Evolutionary conservation across 495 filamentous ascomycete genomes (phyloP).

Genomic region (Aspergillus sparsus): DNA sequence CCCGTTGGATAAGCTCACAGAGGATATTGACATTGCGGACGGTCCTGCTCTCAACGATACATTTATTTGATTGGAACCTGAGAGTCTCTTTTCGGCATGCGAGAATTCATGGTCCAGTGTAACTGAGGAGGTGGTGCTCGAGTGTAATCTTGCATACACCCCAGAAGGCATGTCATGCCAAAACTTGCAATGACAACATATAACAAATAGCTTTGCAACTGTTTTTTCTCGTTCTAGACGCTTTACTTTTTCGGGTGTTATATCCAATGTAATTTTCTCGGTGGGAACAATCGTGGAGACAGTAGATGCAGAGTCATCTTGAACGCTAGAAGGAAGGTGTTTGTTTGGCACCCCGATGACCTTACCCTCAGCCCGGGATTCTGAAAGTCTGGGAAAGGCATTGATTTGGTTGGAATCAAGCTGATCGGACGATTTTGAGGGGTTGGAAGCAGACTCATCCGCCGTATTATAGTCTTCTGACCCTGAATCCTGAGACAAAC

Average conservation of each 20-base stretch:
- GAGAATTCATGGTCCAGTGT: slow-evolving; percentile 1
- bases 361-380: not conserved
- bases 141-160: slow-evolving; percentile 59
- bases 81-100: not conserved
- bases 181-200: slow-evolving; percentile 79
- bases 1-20: not conserved
- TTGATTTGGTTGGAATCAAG: not conserved
- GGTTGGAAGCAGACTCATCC: slow-evolving; percentile 33
- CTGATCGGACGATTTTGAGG: slow-evolving; percentile 14
- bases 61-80: not conserved
- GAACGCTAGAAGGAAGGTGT: not conserved
- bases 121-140: slow-evolving; percentile 5
- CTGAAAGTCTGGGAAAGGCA: not conserved
- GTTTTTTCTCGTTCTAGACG: slow-evolving; percentile 41
- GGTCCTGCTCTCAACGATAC: not conserved
- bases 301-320: not conserved
- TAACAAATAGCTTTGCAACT: slow-evolving; percentile 74
- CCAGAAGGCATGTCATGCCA: slow-evolving; percentile 80
- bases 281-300: not conserved
- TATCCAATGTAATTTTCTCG: slow-evolving; percentile 1
- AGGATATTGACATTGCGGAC: not conserved
- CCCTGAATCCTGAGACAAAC: slow-evolving; percentile 22
- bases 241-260: slow-evolving; percentile 25
- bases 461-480: slow-evolving; percentile 43
- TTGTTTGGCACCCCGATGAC: not conserved